These are phyloP conservation scores for Globisporangium recalcitrans DNA, from an alignment of 352 stramenopile species.

Conservation along the genomic window DNA sequence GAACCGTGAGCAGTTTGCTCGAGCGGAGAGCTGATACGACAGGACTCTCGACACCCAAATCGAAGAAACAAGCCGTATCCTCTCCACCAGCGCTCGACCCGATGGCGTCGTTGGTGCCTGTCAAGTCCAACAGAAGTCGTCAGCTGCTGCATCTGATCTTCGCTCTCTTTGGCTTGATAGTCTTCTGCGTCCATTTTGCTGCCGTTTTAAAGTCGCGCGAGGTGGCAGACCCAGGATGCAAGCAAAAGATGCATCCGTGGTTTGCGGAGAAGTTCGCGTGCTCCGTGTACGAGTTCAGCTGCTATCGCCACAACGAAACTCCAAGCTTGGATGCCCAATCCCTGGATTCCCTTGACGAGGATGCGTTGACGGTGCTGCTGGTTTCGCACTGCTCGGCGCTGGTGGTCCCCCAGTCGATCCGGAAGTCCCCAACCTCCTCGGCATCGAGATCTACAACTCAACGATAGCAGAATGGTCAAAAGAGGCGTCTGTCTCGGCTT, in stretches of 20 bases:
- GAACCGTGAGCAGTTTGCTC: constrained; percentile 21
- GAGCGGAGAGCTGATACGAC: neutral
- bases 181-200: neutral
- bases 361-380: constrained; percentile 14
- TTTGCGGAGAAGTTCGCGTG: constrained; percentile 28
- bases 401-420: constrained; percentile 15
- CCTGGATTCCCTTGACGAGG: constrained; percentile 17
- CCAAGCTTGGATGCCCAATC: neutral
- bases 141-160: neutral
- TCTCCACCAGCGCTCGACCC: neutral
- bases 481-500: constrained; percentile 16
- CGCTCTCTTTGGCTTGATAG: neutral
- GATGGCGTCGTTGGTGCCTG: neutral
- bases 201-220: neutral
- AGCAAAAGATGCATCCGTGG: constrained; percentile 32
- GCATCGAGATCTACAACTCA: constrained; percentile 34
- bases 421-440: constrained; percentile 24
- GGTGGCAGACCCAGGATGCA: constrained; percentile 15
- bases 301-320: constrained; percentile 15
- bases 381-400: constrained; percentile 23
- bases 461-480: constrained; percentile 22
- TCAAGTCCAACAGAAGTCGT: neutral
- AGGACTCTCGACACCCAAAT: neutral
- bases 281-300: constrained; percentile 22
- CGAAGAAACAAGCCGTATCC: neutral